Percentiles rank a stretch among this genome's conserved stretches.
These are phyloP conservation scores for Botrytis aclada DNA, from an alignment of 2,329 filamentous ascomycete genomes.

Conservation along the genomic window DNA sequence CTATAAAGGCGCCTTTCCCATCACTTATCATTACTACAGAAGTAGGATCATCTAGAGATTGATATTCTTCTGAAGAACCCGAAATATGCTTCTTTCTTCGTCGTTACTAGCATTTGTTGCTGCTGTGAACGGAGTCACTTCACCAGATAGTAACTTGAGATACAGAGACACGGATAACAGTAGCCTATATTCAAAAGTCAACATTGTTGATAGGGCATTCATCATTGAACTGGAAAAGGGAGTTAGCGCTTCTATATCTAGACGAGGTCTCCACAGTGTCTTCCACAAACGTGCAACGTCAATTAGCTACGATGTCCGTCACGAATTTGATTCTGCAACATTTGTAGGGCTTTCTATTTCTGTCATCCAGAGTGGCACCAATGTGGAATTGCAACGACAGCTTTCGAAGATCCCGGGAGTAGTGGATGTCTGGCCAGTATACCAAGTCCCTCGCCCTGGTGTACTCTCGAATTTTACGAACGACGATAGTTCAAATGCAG, in stretches of 20 bases:
- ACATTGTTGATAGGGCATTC: slow-evolving; percentile 9
- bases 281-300: slow-evolving; percentile 15
- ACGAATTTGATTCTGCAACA: slow-evolving; percentile 14
- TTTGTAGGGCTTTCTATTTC: slow-evolving; percentile 17
- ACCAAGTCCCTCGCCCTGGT: slow-evolving; percentile 7
- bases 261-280: background rate
- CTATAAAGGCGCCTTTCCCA: background rate
- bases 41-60: too few species aligned
- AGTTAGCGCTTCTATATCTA: background rate
- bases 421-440: slow-evolving; percentile 8
- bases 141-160: background rate
- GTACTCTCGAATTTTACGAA: background rate
- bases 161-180: background rate
- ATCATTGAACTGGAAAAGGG: slow-evolving; percentile 4
- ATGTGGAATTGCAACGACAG: background rate
- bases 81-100: background rate
- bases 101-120: background rate
- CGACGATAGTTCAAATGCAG: background rate
- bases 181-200: background rate
- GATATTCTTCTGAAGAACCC: background rate
- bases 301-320: slow-evolving; percentile 15
- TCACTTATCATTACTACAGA: background rate
- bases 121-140: background rate
- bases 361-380: background rate
- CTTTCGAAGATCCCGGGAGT: slow-evolving; percentile 12